These are phyloP conservation scores for Hyaloperonospora arabidopsidis DNA, from an alignment of 352 stramenopile genomes.

Conservation along the genomic window DNA sequence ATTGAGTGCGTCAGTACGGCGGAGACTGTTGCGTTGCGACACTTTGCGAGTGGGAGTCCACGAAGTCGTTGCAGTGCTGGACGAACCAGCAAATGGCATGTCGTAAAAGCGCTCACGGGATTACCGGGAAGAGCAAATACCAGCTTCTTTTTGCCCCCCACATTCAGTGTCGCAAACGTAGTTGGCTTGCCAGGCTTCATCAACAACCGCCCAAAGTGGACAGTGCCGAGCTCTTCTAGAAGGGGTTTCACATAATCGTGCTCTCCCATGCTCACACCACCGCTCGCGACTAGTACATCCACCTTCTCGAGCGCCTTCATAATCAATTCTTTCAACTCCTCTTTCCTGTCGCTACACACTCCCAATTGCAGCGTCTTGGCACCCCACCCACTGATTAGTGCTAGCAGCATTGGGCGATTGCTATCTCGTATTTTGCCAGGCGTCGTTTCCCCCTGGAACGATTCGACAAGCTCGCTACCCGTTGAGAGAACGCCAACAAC, in stretches of 20 bases:
- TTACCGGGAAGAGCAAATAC: constrained; percentile 96
- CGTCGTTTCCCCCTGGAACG: constrained; percentile 33
- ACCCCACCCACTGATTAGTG: constrained; percentile 41
- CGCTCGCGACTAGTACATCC: constrained; percentile 93
- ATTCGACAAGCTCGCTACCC: constrained; percentile 89
- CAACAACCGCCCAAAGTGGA: constrained; percentile 93
- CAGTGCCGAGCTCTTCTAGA: constrained; percentile 70
- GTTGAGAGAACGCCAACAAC: constrained; percentile 92
- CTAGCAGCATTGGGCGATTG: constrained; percentile 91
- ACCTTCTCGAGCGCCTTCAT: constrained; percentile 39
- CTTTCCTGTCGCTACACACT: constrained; percentile 67
- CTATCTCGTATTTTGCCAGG: constrained; percentile 90
- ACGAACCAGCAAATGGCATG: constrained; percentile 89
- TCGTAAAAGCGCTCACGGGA: constrained; percentile 92
- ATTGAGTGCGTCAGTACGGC: constrained; percentile 55
- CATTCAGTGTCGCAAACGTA: constrained; percentile 88
- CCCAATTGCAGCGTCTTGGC: constrained; percentile 50
- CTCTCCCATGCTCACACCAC: constrained; percentile 90
- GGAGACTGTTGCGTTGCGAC: constrained; percentile 41
- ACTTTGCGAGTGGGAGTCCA: constrained; percentile 45
- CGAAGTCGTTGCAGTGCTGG: constrained; percentile 87
- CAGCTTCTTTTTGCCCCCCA: constrained; percentile 53
- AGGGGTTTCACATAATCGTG: constrained; percentile 92
- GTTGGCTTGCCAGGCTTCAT: constrained; percentile 98
- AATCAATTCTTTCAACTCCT: constrained; percentile 43